phyloP scores from a whole-genome alignment of 1,139 yeast species.

The Pneumocystis oryctolagi region DNA sequence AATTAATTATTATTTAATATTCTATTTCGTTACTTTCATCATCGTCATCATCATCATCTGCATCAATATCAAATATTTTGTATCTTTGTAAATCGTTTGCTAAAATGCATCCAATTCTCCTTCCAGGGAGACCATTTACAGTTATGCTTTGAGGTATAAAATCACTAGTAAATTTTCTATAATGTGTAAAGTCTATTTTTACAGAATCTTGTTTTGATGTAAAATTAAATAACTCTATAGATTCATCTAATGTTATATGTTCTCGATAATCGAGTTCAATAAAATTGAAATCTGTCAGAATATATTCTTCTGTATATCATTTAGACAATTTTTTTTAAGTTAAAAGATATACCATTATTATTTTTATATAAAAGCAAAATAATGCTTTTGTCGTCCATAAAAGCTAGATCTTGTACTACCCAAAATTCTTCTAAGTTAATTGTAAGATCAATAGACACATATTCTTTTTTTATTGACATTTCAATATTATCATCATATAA shows the following conservation, averaged over 20 bases:
- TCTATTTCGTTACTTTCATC: neutral
- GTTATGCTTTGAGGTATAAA: conserved; percentile 14
- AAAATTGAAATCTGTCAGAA: neutral
- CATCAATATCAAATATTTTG: conserved; percentile 17
- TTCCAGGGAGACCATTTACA: conserved; percentile 15
- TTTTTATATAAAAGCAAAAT: conserved; percentile 3
- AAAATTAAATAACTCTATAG: neutral
- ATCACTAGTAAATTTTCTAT: conserved; percentile 5
- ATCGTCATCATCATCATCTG: conserved; percentile 13
- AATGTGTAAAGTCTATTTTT: neutral
- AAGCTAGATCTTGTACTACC: neutral
- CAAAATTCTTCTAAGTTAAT: neutral
- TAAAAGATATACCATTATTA: neutral
- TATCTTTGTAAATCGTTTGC: conserved; percentile 16
- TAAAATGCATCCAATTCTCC: conserved; percentile 16
- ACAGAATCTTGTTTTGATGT: neutral
- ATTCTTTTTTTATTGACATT: neutral
- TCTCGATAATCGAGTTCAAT: neutral
- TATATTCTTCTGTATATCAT: neutral
- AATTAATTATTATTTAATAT: neutral
- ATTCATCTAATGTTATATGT: neutral
- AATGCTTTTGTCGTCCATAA: conserved; percentile 6
- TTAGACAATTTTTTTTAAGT: neutral
- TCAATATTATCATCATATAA: neutral
- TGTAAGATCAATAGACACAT: neutral